Evolutionary conservation across 192 early-diverging fungal genomes (phyloP).

Genomic region (Backusella westeae): DNA sequence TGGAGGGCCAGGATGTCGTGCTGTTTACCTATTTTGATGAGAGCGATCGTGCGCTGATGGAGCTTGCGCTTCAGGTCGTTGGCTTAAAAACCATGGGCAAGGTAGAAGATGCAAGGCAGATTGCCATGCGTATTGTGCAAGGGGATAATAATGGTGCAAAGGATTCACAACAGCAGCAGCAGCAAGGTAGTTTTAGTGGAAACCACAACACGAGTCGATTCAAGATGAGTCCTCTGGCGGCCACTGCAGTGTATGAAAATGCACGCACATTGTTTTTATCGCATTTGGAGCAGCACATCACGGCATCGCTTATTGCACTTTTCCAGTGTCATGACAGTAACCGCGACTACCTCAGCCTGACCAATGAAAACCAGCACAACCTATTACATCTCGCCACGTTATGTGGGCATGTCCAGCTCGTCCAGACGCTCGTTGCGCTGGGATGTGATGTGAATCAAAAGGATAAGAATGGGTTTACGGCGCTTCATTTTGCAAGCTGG

Average conservation of each 20-base stretch:
- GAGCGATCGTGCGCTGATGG: constrained; percentile 76
- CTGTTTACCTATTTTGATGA: constrained; percentile 60
- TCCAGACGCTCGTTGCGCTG: constrained; percentile 28
- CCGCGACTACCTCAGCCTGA: constrained; percentile 4
- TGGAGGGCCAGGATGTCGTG: constrained; percentile 38
- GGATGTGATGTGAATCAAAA: constrained; percentile 36
- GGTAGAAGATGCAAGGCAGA: constrained; percentile 62
- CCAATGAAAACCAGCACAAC: constrained; percentile 35
- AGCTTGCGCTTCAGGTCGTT: constrained; percentile 76
- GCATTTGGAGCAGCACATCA: constrained; percentile 21
- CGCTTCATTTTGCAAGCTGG: constrained; percentile 59
- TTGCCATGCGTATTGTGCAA: constrained; percentile 60
- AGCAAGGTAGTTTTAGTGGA: not conserved
- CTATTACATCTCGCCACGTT: constrained; percentile 54
- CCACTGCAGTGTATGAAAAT: constrained; percentile 16
- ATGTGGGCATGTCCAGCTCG: constrained; percentile 45
- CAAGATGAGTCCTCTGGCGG: constrained; percentile 36
- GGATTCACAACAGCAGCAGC: constrained; percentile 4
- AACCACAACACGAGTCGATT: constrained; percentile 21
- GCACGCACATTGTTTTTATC: constrained; percentile 23
- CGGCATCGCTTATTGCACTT: not conserved
- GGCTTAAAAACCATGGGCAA: constrained; percentile 69
- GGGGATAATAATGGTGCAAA: constrained; percentile 18
- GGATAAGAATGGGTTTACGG: constrained; percentile 55
- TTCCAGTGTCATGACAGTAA: constrained; percentile 8